These are phyloP conservation scores for Lasiosphaeria ovina DNA, from an alignment of 495 filamentous ascomycete species.

Conservation along the genomic window DNA sequence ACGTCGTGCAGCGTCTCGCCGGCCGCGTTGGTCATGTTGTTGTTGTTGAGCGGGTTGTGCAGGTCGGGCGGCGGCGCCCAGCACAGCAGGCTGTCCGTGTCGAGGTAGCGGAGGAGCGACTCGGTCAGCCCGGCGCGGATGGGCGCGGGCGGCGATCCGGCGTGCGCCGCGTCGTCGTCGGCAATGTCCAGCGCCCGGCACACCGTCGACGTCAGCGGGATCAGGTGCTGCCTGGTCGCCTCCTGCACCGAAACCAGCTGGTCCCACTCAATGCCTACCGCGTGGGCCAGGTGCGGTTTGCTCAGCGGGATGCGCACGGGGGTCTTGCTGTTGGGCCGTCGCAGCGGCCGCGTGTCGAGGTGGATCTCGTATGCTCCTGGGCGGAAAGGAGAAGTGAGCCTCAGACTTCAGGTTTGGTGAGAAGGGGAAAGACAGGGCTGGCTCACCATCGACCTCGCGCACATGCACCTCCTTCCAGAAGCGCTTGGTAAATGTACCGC, in stretches of 20 bases:
- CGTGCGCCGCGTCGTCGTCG: constrained; percentile 50
- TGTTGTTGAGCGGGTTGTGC: constrained; percentile 33
- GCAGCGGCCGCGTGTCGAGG: constrained; percentile 77
- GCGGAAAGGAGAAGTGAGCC: not conserved
- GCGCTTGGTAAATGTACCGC: constrained; percentile 53
- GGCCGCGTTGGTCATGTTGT: constrained; percentile 17
- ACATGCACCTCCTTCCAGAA: constrained; percentile 85
- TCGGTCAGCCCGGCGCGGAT: constrained; percentile 49
- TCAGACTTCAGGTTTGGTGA: not conserved
- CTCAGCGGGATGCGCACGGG: constrained; percentile 66
- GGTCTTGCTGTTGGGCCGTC: constrained; percentile 63
- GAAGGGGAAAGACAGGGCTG: constrained; percentile 10
- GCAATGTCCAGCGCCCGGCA: constrained; percentile 78
- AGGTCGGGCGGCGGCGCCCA: constrained; percentile 63
- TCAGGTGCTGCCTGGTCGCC: constrained; percentile 73
- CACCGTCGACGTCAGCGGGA: constrained; percentile 83
- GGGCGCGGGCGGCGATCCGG: constrained; percentile 44
- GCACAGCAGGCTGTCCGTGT: constrained; percentile 93
- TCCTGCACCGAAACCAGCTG: constrained; percentile 73
- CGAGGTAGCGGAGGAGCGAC: constrained; percentile 74
- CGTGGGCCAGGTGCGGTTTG: constrained; percentile 81
- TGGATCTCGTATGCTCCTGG: constrained; percentile 67
- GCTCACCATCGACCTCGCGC: constrained; percentile 46
- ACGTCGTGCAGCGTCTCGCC: constrained; percentile 62
- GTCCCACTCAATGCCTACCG: constrained; percentile 92